phyloP scores from a whole-genome alignment of 83 land plant species.

The Picea abies region DNA sequence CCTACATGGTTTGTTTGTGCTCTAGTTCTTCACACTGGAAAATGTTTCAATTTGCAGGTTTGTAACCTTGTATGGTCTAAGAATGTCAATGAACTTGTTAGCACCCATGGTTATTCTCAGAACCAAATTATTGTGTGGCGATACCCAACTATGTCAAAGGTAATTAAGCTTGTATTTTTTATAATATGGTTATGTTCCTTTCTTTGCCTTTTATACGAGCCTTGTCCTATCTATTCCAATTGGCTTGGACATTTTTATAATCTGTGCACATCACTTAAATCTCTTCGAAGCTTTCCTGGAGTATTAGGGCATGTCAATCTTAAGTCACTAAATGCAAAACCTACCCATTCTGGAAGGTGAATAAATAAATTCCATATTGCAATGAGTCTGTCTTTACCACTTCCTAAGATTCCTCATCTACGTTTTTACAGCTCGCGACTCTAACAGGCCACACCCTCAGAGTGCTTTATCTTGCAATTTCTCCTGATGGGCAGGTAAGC shows the following conservation, averaged over 20 bases:
- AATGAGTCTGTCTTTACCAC: too few species aligned
- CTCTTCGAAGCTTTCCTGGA: too few species aligned
- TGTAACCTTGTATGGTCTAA: constrained; percentile 95
- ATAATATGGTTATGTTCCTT: not conserved
- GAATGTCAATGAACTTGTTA: constrained; percentile 96
- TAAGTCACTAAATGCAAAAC: too few species aligned
- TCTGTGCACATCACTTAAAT: too few species aligned
- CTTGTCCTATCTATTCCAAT: too few species aligned
- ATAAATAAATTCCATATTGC: too few species aligned
- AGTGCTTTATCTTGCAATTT: constrained; percentile 90
- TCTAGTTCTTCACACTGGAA: not conserved
- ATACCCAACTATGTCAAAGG: constrained; percentile 95
- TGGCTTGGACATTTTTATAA: too few species aligned
- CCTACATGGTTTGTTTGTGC: too few species aligned
- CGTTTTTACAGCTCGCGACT: constrained; percentile 53
- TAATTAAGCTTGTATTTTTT: constrained; percentile 12
- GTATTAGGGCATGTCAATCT: too few species aligned
- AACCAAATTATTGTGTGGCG: constrained; percentile 96
- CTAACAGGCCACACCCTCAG: constrained; percentile 89
- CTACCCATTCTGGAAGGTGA: too few species aligned
- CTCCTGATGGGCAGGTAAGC: constrained; percentile 93
- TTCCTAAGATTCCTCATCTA: too few species aligned
- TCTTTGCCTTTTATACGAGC: too few species aligned
- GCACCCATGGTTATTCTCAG: constrained; percentile 93
- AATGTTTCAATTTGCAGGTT: constrained; percentile 43